Base-by-base conservation (phyloP, 2,329 filamentous ascomycete genomes). In the Colletotrichum trifolii region DNA sequence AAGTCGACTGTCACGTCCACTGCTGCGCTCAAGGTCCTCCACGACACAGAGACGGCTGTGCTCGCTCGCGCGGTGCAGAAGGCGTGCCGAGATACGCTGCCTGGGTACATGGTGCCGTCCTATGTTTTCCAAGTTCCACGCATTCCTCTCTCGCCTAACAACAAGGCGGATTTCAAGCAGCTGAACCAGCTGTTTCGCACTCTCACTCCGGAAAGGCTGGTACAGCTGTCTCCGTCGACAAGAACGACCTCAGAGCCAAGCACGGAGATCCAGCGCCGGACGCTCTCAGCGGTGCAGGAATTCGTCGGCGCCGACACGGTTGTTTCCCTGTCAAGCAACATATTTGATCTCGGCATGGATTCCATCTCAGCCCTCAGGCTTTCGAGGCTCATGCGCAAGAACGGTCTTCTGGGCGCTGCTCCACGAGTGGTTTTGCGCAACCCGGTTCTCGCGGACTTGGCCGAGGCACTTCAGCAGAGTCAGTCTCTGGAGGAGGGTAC, bases 31-130 rank as follows among this genome's bases (percentile, higher is more conserved):
- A 56, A 70, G 17, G 62, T 79, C 2, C 69, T 74, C 9, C 65
- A 17, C 33, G 57, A 54, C 2, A 10, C 47, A 15, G 45, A 36
- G 6, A 61, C 57, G 5, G 35, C 40, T 1, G 2, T 49, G 17
- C 58, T 66, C 2, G 54, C 84, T 8, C 74, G 72, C 0, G 74
- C 74, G 4, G 67, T 68, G 6, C 57, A 62, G 17, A 62, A 48
- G 33, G 85, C 87, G n/a, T 97, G 94, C 70, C 85, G 86, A 39
- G 80, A 85, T 2, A 87, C 82, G 25, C 83, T 97, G 3, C 92
- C 94, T 0, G 86, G 85, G 0, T 97, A 97, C 74, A 97, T 97
- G 94, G 87, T 97, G 2, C 95, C 94, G 1, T 94, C 93, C 0
- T 92, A 96, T 72, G 88, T 96, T 64, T 80, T 97, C 33, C 86